A percentile compares a stretch with the other conserved stretches of the same genome.
These are phyloP conservation scores for Zygosaccharomyces sapae DNA, from an alignment of 1,139 yeast species.

Conservation along the genomic window DNA sequence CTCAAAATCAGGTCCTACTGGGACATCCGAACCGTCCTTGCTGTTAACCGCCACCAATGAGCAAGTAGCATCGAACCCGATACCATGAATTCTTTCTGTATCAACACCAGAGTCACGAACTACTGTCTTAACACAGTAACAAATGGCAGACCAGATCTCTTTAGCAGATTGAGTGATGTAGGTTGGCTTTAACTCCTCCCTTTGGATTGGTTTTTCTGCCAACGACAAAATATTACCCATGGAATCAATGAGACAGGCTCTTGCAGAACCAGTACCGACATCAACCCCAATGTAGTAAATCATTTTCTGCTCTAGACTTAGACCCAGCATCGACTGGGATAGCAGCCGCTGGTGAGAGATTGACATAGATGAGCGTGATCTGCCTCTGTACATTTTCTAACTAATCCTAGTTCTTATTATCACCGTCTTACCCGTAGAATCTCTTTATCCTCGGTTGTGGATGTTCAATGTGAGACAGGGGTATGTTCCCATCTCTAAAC, in stretches of 20 bases:
- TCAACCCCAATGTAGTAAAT: constrained; percentile 84
- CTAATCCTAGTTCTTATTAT: no score
- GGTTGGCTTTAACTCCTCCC: constrained; percentile 69
- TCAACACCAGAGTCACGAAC: constrained; percentile 71
- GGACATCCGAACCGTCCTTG: constrained; percentile 62
- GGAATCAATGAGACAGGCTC: constrained; percentile 87
- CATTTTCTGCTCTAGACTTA: constrained; percentile 16
- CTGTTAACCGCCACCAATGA: constrained; percentile 80
- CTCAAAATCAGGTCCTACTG: constrained; percentile 89
- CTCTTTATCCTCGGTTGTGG: no score
- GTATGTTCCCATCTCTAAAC: no score
- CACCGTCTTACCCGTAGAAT: no score
- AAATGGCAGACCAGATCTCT: constrained; percentile 90
- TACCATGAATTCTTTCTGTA: constrained; percentile 64
- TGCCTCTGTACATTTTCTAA: constrained; percentile 14
- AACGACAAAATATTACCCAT: constrained; percentile 78
- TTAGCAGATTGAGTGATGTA: constrained; percentile 79
- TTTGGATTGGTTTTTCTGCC: constrained; percentile 70
- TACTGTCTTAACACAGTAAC: constrained; percentile 73
- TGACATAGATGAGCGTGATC: constrained; percentile 22
- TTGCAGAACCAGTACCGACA: constrained; percentile 95
- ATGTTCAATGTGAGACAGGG: no score
- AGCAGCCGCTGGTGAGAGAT: constrained; percentile 25
- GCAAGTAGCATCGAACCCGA: constrained; percentile 97
- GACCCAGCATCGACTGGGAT: constrained; percentile 18